phyloP scores from a whole-genome alignment of 805 yeast genomes.

The Huiozyma sinensis region DNA sequence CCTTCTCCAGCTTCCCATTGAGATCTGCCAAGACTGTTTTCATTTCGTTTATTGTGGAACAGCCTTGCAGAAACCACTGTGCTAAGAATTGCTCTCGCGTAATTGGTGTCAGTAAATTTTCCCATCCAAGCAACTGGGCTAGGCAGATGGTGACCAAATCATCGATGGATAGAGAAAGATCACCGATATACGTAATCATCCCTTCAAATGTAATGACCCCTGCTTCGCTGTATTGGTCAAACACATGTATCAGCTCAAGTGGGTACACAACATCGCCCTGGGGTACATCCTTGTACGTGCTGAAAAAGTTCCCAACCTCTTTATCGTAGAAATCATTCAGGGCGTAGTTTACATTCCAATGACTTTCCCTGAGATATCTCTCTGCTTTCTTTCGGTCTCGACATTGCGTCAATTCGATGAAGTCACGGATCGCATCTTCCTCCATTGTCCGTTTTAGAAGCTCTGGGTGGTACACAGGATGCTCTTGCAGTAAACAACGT shows the following conservation, averaged over 20 bases:
- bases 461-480: too few species aligned
- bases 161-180: conserved; percentile 62
- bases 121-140: conserved; percentile 50
- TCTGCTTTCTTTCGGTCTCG: conserved; percentile 10
- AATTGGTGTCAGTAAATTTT: conserved; percentile 12
- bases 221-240: conserved; percentile 15
- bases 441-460: not conserved
- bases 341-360: conserved; percentile 24
- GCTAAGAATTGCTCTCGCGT: conserved; percentile 15
- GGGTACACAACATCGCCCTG: conserved; percentile 9
- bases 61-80: conserved; percentile 17
- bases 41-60: conserved; percentile 39
- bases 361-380: conserved; percentile 16
- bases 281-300: not conserved
- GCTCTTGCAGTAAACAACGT: too few species aligned
- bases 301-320: conserved; percentile 15
- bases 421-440: conserved; percentile 8
- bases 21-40: conserved; percentile 27
- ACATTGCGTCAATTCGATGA: conserved; percentile 18
- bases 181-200: conserved; percentile 55
- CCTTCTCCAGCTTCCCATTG: conserved; percentile 25
- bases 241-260: conserved; percentile 10
- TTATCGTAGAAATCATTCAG: conserved; percentile 26
- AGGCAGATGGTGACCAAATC: conserved; percentile 60
- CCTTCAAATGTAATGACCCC: conserved; percentile 65